Base-by-base conservation (phyloP, 2,329 filamentous ascomycete genomes). In the Mycosphaerella sp. region DNA sequence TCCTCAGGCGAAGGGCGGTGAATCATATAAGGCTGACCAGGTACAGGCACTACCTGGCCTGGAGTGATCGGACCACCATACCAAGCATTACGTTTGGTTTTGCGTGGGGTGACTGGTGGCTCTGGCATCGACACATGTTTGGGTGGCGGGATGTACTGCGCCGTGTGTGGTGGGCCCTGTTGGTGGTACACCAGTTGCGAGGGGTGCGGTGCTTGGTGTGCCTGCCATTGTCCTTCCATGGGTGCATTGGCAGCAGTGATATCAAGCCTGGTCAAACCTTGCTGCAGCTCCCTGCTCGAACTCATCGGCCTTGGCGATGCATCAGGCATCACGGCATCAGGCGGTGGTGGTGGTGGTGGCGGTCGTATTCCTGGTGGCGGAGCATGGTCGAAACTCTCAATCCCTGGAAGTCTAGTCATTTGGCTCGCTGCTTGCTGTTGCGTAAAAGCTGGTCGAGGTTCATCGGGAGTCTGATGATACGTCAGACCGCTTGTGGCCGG, bases 361-460 rank as follows among this genome's bases (percentile, higher is more conserved):
- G 84, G 80, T 43, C 81, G 78, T 75, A 67, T 53, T 1, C 82
- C 78, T 16, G 79, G 79, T 52, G 79, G 79, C 21, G 82, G 85
- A 18, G 87, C 75, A 50, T 87, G 84, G 63, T 91, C 89, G 62
- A 96, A 95, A 13, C 88, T 94, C 66, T 95, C 89, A 59, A 96
- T 96, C 12, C 90, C 89, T 0, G 90, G 90, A 12, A 96, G 77
- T 35, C 88, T 82, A 12, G 88, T 74, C 4, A 77, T 79, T 60
- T 84, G 82, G 44, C 70, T 64, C 68, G 75, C 67, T 70, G 81
- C 59, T 68, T 79, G 64, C 69, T 79, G 66, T 64, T 77, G 65
- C 52, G 78, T 64, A 72, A 79, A 70, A 63, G 80, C 62, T 66
- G 81, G 66, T 71, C 79, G 70, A 72, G 81, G 65, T 68, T 81